A percentile compares a stretch with the other conserved stretches of the same genome.
Conservation (phyloP, 179 eudicot genomes). For the Drosera spatulata region DNA sequence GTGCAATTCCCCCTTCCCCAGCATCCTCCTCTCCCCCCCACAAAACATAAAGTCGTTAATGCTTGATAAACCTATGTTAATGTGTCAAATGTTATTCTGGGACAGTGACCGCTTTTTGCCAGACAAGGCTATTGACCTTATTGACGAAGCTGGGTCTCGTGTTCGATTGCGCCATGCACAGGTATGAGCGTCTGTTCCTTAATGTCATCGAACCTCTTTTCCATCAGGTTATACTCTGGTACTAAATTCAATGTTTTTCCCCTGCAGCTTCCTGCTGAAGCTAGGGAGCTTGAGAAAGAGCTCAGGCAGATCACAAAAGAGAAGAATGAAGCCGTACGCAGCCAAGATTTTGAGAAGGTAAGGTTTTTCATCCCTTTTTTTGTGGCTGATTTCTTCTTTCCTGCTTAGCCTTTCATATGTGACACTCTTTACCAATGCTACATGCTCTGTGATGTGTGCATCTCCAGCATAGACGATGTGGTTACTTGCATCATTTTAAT, state of each 20-base stretch:
- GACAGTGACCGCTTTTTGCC: constrained; percentile 92
- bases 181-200: constrained; percentile 19
- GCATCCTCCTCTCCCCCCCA: no score
- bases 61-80: background rate
- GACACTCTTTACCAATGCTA: no score
- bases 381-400: background rate
- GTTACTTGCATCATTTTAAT: no score
- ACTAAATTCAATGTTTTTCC: background rate
- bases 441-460: no score
- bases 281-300: constrained; percentile 76
- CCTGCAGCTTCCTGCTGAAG: constrained; percentile 74
- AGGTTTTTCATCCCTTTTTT: background rate
- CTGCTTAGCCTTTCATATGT: background rate
- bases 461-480: no score
- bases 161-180: constrained; percentile 84
- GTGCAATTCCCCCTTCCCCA: no score
- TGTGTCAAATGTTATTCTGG: constrained; percentile 8
- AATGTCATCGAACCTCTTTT: background rate
- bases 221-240: background rate
- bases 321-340: constrained; percentile 69
- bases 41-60: background rate
- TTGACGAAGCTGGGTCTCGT: constrained; percentile 98
- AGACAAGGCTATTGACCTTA: constrained; percentile 95
- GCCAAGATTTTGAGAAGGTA: constrained; percentile 88
- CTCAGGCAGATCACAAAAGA: constrained; percentile 65